Percentiles rank a stretch among this genome's conserved stretches.
Conservation (phyloP, 2,329 filamentous ascomycete genomes). For the Colletotrichum agaves region DNA sequence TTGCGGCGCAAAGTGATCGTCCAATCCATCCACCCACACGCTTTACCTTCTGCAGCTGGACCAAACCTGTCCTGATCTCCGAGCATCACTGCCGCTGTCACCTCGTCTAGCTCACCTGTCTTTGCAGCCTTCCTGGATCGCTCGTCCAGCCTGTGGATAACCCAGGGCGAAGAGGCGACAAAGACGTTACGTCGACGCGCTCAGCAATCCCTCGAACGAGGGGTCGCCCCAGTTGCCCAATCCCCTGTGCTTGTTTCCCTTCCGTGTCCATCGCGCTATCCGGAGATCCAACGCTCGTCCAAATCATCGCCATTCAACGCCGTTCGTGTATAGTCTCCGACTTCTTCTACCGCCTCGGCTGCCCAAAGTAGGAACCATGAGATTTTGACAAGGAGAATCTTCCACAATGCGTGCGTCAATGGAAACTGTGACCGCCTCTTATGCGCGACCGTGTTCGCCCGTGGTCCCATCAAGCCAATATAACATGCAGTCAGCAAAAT, state of each 20-base stretch:
- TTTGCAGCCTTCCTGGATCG: not conserved
- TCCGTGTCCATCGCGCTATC: slow-evolving; percentile 6
- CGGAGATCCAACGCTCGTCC: slow-evolving; percentile 5
- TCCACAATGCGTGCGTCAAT: not conserved
- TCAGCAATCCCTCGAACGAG: slow-evolving; percentile 7
- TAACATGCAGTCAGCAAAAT: not conserved
- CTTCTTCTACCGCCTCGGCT: not conserved
- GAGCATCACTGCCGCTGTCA: not conserved
- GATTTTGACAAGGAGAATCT: not conserved
- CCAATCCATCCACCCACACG: no score
- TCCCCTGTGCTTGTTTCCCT: slow-evolving; percentile 2
- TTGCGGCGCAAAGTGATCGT: not conserved
- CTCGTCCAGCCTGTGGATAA: not conserved
- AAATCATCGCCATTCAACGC: not conserved
- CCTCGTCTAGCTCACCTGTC: not conserved
- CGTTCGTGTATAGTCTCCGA: not conserved
- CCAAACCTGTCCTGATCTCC: not conserved
- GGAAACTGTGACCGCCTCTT: not conserved
- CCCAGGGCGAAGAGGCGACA: not conserved
- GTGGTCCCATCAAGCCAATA: slow-evolving; percentile 2
- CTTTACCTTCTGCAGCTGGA: not conserved
- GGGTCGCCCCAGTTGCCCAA: slow-evolving; percentile 3
- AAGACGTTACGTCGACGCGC: not conserved
- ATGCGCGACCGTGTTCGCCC: not conserved
- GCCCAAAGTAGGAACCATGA: no score